A percentile compares a stretch with the other conserved stretches of the same genome.
Conservation (phyloP, 805 yeast genomes). For the Isabelozyma rhagii region DNA sequence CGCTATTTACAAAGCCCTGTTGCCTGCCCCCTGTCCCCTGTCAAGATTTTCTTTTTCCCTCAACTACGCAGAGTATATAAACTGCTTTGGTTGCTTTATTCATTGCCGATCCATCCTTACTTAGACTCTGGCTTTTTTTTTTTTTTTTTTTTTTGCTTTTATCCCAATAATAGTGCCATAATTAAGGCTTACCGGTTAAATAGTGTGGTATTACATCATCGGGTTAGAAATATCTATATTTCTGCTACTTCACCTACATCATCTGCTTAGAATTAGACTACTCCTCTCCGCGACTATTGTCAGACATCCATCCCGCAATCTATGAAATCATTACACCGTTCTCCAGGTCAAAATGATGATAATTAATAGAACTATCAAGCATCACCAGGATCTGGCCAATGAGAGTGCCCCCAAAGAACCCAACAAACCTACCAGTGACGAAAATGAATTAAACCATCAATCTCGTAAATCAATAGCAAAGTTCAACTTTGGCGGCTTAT, state of each 20-base stretch:
- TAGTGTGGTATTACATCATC: no score
- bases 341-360: not conserved
- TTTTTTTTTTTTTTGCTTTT: no score
- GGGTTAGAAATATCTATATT: no score
- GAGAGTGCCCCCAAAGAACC: not conserved
- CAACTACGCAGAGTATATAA: no score
- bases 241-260: not conserved
- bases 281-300: not conserved
- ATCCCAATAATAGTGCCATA: no score
- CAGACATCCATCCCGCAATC: not conserved
- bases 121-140: no score
- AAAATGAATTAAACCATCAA: not conserved
- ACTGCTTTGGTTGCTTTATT: no score
- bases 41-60: no score
- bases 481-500: slow-evolving; percentile 7
- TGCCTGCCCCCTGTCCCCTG: no score
- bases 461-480: not conserved
- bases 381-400: not conserved
- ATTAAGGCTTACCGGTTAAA: no score
- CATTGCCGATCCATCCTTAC: no score
- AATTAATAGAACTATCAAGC: not conserved
- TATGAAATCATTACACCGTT: not conserved
- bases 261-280: not conserved
- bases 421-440: not conserved
- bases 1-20: no score